Percentiles rank a stretch among this genome's conserved stretches.
These are phyloP conservation scores for Fusarium dimerum DNA, from an alignment of 2,329 filamentous ascomycete species.

Conservation along the genomic window DNA sequence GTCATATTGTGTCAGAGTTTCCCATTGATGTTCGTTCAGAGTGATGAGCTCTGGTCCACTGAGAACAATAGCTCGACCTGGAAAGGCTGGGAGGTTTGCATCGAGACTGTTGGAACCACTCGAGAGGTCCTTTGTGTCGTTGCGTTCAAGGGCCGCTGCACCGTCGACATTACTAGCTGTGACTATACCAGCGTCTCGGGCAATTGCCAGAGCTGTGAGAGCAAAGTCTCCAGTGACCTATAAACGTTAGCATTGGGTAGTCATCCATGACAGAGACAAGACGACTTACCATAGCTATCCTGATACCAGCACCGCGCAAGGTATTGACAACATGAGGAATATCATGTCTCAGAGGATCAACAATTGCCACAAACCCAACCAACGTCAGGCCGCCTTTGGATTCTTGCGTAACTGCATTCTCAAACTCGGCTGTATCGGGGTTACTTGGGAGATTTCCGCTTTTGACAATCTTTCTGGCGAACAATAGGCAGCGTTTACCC, in stretches of 20 bases:
- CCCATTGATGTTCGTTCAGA: conserved; percentile 50
- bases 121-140: conserved; percentile 12
- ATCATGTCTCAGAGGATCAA: conserved; percentile 48
- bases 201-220: conserved; percentile 65
- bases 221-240: conserved; percentile 44
- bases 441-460: conserved; percentile 38
- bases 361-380: conserved; percentile 54
- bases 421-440: conserved; percentile 48
- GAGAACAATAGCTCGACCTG: conserved; percentile 35
- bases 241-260: neutral
- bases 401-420: conserved; percentile 46
- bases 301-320: conserved; percentile 44
- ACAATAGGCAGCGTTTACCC: neutral
- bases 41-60: conserved; percentile 61
- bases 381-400: conserved; percentile 46
- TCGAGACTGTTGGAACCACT: neutral
- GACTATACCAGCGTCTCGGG: conserved; percentile 65
- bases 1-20: conserved; percentile 49
- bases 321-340: conserved; percentile 43
- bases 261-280: neutral
- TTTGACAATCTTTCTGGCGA: conserved; percentile 41
- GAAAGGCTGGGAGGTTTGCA: conserved; percentile 1
- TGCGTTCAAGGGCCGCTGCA: conserved; percentile 12
- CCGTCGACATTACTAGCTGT: conserved; percentile 49
- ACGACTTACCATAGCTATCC: conserved; percentile 45